phyloP scores from a whole-genome alignment of 805 yeast genomes.

The Dipodascopsis tothii region DNA sequence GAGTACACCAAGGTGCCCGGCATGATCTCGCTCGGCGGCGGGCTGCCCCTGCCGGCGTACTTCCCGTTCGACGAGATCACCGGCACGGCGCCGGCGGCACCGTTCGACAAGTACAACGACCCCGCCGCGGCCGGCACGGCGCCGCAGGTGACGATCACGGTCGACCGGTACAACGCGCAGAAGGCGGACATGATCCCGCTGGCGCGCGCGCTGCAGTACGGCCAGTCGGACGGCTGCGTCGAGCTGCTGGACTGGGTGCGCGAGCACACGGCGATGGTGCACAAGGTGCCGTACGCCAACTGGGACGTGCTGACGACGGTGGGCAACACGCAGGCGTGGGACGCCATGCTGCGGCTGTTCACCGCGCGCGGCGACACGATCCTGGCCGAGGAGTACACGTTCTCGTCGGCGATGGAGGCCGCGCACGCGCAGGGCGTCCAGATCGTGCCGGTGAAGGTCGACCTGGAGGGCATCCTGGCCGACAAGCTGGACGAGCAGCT shows the following conservation, averaged over 20 bases:
- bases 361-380: conserved; percentile 59
- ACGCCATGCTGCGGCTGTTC: conserved; percentile 70
- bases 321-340: conserved; percentile 91
- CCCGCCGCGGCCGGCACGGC: conserved; percentile 22
- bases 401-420: conserved; percentile 65
- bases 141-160: conserved; percentile 30
- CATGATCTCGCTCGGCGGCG: conserved; percentile 88
- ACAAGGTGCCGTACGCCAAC: conserved; percentile 48
- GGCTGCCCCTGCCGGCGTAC: conserved; percentile 81
- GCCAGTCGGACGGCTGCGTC: conserved; percentile 72
- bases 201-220: conserved; percentile 85
- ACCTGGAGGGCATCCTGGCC: conserved; percentile 54
- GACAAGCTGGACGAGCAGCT: conserved; percentile 48
- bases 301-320: conserved; percentile 68
- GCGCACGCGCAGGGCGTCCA: conserved; percentile 55
- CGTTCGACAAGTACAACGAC: conserved; percentile 64
- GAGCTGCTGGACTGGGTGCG: conserved; percentile 59
- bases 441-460: conserved; percentile 62
- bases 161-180: conserved; percentile 36
- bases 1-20: conserved; percentile 66
- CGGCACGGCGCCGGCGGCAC: conserved; percentile 66
- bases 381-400: conserved; percentile 69
- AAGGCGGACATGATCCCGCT: conserved; percentile 60
- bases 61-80: conserved; percentile 81
- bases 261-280: conserved; percentile 51